Conservation (phyloP, 1,139 yeast species). For the Kazachstania sp. region DNA sequence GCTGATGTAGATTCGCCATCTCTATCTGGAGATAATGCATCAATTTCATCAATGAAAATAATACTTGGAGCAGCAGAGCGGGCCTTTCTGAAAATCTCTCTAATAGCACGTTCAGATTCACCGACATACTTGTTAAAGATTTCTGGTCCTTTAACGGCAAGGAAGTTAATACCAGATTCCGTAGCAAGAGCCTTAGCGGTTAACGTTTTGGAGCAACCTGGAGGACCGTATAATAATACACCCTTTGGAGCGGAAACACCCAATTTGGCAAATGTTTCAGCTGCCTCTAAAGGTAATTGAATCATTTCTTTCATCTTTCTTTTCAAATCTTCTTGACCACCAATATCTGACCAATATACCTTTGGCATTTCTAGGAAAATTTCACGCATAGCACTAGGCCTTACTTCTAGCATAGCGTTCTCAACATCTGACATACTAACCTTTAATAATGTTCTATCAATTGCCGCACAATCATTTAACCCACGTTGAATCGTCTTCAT, state of each 20-base stretch:
- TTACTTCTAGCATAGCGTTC: conserved; percentile 60
- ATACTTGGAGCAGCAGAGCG: conserved; percentile 90
- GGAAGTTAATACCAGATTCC: conserved; percentile 83
- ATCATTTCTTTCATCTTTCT: conserved; percentile 78
- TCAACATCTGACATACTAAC: conserved; percentile 48
- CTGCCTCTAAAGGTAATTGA: conserved; percentile 80
- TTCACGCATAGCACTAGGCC: conserved; percentile 97
- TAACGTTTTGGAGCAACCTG: conserved; percentile 91
- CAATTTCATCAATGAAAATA: conserved; percentile 90
- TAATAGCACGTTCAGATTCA: conserved; percentile 79
- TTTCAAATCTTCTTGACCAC: conserved; percentile 84
- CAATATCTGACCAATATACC: conserved; percentile 89
- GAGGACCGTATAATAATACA: conserved; percentile 84
- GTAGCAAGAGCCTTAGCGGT: conserved; percentile 94
- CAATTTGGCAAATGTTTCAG: conserved; percentile 61
- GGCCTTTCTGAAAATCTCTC: conserved; percentile 87
- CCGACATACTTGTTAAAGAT: conserved; percentile 91
- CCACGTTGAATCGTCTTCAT: conserved; percentile 72
- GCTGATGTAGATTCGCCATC: conserved; percentile 60
- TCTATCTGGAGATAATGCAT: conserved; percentile 77
- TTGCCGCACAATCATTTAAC: conserved; percentile 27
- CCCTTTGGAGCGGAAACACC: conserved; percentile 93
- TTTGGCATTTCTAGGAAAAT: conserved; percentile 90
- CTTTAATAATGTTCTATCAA: conserved; percentile 34
- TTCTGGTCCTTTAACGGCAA: conserved; percentile 95